phyloP scores from a whole-genome alignment of 2,329 filamentous ascomycete genomes.

The Thermothelomyces thermophilus region DNA sequence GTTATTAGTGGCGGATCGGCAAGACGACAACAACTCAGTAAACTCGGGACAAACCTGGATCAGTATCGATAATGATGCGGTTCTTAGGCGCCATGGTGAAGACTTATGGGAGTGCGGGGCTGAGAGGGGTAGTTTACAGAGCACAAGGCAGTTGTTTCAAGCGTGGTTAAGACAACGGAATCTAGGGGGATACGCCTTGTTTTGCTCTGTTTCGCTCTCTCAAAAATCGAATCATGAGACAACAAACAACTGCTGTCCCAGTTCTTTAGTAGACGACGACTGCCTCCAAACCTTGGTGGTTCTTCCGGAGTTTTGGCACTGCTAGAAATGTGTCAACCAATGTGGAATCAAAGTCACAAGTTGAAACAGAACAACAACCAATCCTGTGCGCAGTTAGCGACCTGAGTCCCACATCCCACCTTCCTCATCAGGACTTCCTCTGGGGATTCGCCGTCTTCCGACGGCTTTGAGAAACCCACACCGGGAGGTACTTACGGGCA shows the following conservation, averaged over 20 bases:
- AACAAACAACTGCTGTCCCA: no score
- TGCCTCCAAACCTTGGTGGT: neutral
- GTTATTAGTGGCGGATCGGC: conserved; percentile 8
- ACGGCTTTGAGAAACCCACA: neutral
- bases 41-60: conserved; percentile 55
- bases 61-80: conserved; percentile 91
- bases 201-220: no score
- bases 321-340: neutral
- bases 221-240: neutral
- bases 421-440: neutral
- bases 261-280: no score
- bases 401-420: conserved; percentile 9
- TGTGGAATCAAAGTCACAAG: neutral
- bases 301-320: neutral
- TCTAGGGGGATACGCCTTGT: no score
- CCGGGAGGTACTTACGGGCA: neutral
- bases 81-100: conserved; percentile 57
- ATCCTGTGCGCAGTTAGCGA: conserved; percentile 4
- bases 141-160: neutral
- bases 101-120: conserved; percentile 13
- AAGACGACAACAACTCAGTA: neutral
- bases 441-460: conserved; percentile 3
- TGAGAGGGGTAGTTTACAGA: conserved; percentile 1
- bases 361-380: neutral
- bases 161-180: no score